Evolutionary conservation across 495 filamentous ascomycete genomes (phyloP), one percentile per base, ranked within the genome.

Genomic region (Immersiella caudata): DNA sequence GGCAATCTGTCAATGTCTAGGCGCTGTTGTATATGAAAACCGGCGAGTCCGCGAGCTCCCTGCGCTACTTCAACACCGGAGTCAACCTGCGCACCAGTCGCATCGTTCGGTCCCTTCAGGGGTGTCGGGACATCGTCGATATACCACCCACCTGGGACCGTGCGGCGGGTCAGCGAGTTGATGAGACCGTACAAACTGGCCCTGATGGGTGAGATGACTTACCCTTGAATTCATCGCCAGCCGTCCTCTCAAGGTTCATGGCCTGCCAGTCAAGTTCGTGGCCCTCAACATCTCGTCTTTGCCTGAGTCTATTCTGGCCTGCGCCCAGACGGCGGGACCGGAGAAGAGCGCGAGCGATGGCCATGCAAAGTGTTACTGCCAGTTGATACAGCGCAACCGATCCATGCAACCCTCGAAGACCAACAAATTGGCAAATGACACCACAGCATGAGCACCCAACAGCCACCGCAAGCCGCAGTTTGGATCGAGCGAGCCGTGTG

Each of bases 241-340:
- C 3, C 4, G 29, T 33, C 29, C 29, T 33, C 49, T 22, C 49
- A 26, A 59, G n/a, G 26, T 59, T 59, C 18, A 59, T 26, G 6
- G 56, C 56, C 21, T 25, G 56, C 56, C 56, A 59, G 26, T 59
- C 56, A 1, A 59, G 56, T 27, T 59, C 56, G 22, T 59, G 26
- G n/a, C 56, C 56, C 6, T 26, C 21, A 7, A 59, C n/a, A 52
- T 52, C 16, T 12, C 49, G 22, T 59, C 21, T 2, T 26, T 18
- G 26, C 26, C 8, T 59, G 22, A 59, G 56, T 27, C 26, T 26
- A 22, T 59, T 59, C 21, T 11, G 21, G 18, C 27, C 22, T 25
- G 22, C 18, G 26, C 56, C 56, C 11, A 21, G 56, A 9, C 56
- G 56, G 11, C 26, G 21, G 20, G 26, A 25, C 26, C 56, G 22